phyloP scores from a whole-genome alignment of 345 rosid species.

The Eucalyptus cloeziana region DNA sequence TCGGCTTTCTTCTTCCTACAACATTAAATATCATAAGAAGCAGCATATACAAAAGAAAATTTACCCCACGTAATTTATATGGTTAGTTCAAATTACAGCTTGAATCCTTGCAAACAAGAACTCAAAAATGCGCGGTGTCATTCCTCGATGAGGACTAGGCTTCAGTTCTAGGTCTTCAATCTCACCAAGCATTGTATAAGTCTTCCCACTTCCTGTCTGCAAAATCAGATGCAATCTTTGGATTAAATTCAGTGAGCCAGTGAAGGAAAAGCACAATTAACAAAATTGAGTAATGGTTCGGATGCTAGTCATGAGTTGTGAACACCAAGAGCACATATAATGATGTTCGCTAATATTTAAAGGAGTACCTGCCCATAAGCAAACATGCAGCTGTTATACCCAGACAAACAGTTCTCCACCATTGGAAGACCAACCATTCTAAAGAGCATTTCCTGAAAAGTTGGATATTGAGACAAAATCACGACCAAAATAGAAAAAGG shows the following conservation, averaged over 20 bases:
- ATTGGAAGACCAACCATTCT: conserved; percentile 84
- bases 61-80: not conserved
- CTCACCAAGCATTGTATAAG: conserved; percentile 89
- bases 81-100: conserved; percentile 39
- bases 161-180: conserved; percentile 68
- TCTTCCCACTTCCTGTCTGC: conserved; percentile 99
- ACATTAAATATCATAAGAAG: not conserved
- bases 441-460: conserved; percentile 73
- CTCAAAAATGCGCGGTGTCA: conserved; percentile 95
- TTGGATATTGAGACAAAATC: not conserved
- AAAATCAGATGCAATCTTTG: not conserved
- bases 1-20: conserved; percentile 92
- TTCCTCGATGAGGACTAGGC: conserved; percentile 81
- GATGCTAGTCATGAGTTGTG: not conserved
- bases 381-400: conserved; percentile 95
- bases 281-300: not conserved
- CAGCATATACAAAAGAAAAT: not conserved
- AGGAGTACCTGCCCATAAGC: conserved; percentile 91
- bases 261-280: not conserved
- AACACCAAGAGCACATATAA: not conserved
- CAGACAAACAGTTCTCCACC: conserved; percentile 97
- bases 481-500: not conserved
- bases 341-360: not conserved
- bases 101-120: conserved; percentile 94
- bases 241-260: not conserved